A percentile compares a stretch with the other conserved stretches of the same genome.
Evolutionary conservation across 2,329 filamentous ascomycete genomes (phyloP).

Genomic region (Sarocladiaceae sp.): DNA sequence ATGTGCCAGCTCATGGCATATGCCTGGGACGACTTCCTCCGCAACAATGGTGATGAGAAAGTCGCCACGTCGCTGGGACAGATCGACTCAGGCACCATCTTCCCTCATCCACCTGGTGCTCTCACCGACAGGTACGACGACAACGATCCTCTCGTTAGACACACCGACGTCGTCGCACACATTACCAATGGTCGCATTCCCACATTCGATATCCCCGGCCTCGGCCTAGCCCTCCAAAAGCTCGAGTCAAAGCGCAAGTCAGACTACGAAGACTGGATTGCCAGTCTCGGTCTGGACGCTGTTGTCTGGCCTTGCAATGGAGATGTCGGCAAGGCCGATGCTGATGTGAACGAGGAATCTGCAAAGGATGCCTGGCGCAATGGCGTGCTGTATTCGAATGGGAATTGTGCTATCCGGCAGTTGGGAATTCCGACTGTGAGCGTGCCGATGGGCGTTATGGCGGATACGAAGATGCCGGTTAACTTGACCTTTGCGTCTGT

Average conservation of each 20-base stretch:
- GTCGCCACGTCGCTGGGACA: conserved; percentile 25
- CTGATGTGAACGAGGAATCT: conserved; percentile 30
- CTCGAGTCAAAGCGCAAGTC: conserved; percentile 45
- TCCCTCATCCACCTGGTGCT: conserved; percentile 22
- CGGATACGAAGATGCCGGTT: conserved; percentile 20
- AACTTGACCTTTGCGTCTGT: conserved; percentile 20
- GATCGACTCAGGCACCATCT: conserved; percentile 34
- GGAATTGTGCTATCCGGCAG: conserved; percentile 19
- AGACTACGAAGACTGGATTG: conserved; percentile 49
- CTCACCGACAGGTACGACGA: conserved; percentile 13
- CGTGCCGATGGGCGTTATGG: conserved; percentile 22
- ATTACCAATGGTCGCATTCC: conserved; percentile 12
- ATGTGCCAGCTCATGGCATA: conserved; percentile 20
- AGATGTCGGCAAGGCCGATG: conserved; percentile 44
- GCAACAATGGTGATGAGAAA: conserved; percentile 30
- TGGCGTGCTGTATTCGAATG: conserved; percentile 13
- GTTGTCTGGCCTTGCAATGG: conserved; percentile 46
- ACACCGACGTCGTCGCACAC: conserved; percentile 10
- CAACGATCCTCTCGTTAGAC: conserved; percentile 1
- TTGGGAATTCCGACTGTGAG: conserved; percentile 22
- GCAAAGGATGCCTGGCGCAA: conserved; percentile 19
- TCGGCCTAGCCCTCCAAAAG: conserved; percentile 35
- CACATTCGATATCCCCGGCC: conserved; percentile 36
- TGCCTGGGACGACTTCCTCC: conserved; percentile 16
- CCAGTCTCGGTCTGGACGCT: conserved; percentile 32